phyloP scores from a whole-genome alignment of 106 monocot genomes.

The Dendrobium officinale region DNA sequence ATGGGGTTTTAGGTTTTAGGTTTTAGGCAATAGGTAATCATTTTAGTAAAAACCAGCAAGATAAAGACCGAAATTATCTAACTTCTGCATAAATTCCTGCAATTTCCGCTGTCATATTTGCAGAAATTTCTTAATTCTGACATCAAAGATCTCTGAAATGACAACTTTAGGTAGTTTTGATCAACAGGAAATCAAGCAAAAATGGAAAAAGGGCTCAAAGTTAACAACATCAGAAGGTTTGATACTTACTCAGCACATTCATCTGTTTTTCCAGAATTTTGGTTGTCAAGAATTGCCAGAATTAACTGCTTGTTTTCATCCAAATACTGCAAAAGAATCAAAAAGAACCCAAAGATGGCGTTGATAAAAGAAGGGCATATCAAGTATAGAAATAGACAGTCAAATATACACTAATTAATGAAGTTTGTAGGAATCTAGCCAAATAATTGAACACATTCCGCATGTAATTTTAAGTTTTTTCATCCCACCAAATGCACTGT shows the following conservation, averaged over 20 bases:
- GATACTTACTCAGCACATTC: conserved; percentile 81
- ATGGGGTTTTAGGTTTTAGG: no score
- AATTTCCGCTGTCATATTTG: no score
- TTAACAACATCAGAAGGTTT: neutral
- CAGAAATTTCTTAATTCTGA: neutral
- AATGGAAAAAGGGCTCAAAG: neutral
- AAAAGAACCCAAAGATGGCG: neutral
- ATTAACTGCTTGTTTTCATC: conserved; percentile 97
- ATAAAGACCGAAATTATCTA: no score
- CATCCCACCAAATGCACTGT: neutral
- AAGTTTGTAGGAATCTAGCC: neutral
- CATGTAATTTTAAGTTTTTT: neutral
- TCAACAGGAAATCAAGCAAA: neutral
- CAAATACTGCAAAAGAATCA: conserved; percentile 56
- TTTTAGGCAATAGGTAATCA: no score
- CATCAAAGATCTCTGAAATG: neutral
- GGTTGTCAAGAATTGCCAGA: conserved; percentile 91
- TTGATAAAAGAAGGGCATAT: neutral
- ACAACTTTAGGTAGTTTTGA: neutral
- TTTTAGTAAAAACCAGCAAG: no score
- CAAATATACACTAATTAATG: neutral
- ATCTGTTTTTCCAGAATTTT: conserved; percentile 78
- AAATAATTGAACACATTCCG: neutral
- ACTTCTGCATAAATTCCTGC: no score
- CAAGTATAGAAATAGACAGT: neutral